Evolutionary conservation across 495 filamentous ascomycete species (phyloP).

Genomic region (Lasiosphaeria miniovina): DNA sequence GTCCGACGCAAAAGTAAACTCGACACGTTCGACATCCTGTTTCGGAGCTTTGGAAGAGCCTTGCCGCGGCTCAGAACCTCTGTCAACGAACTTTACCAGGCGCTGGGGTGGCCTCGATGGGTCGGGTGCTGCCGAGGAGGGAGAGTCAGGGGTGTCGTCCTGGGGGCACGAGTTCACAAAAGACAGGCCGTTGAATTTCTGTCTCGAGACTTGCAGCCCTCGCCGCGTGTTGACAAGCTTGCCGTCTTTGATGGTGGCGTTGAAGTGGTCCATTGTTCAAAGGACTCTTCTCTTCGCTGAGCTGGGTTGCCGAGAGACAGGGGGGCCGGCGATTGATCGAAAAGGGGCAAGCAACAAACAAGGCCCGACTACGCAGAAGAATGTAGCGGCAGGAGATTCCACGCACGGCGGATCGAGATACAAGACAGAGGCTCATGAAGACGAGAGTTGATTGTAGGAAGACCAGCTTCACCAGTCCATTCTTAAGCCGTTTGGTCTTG

Average conservation of each 20-base stretch:
- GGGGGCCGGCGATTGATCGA: not conserved
- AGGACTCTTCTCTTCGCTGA: not conserved
- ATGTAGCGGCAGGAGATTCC: not conserved
- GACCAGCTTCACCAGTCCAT: not conserved
- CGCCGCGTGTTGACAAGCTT: constrained; percentile 29
- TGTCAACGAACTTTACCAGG: constrained; percentile 24
- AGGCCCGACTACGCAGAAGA: not conserved
- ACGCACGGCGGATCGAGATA: not conserved
- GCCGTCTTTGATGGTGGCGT: constrained; percentile 29
- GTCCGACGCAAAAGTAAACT: constrained; percentile 2
- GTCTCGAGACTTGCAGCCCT: constrained; percentile 30
- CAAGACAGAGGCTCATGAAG: not conserved
- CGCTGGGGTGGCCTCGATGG: constrained; percentile 5
- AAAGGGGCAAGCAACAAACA: constrained; percentile 3
- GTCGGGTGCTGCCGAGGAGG: constrained; percentile 4
- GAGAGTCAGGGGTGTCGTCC: not conserved
- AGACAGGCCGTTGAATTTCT: constrained; percentile 30
- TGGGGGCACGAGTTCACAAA: constrained; percentile 31
- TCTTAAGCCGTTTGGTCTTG: not conserved
- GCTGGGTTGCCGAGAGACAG: not conserved
- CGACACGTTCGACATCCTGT: constrained; percentile 5
- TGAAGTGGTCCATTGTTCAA: constrained; percentile 31
- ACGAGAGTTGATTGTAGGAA: not conserved
- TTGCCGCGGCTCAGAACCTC: constrained; percentile 2
- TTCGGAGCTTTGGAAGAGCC: constrained; percentile 1